phyloP scores from a whole-genome alignment of 345 rosid species.

The Pugionium cornutum region DNA sequence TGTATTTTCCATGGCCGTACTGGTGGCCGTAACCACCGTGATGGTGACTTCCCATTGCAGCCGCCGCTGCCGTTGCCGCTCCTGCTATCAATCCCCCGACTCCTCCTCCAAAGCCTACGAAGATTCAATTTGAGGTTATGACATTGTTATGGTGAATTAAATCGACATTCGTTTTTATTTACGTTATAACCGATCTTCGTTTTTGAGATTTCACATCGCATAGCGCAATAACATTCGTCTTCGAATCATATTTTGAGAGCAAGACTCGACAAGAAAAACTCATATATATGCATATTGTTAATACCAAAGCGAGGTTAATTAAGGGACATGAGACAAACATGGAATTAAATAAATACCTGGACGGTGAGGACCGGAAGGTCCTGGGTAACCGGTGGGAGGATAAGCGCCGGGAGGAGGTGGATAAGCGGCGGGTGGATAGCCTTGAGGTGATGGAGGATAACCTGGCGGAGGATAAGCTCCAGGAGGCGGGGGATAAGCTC shows the following conservation, averaged over 20 bases:
- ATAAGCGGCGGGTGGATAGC: slow-evolving; percentile 41
- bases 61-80: slow-evolving; percentile 88
- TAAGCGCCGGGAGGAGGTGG: slow-evolving; percentile 48
- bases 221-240: background rate
- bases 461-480: slow-evolving; percentile 48
- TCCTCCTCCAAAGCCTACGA: slow-evolving; percentile 57
- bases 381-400: slow-evolving; percentile 72
- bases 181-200: background rate
- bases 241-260: slow-evolving; percentile 3
- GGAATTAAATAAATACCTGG: slow-evolving; percentile 46
- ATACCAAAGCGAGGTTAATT: slow-evolving; percentile 1
- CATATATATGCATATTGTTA: background rate
- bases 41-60: slow-evolving; percentile 68
- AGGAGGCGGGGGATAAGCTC: slow-evolving; percentile 53
- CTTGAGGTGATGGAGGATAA: slow-evolving; percentile 39
- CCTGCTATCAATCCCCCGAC: slow-evolving; percentile 77
- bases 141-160: background rate
- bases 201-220: background rate
- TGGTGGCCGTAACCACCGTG: slow-evolving; percentile 42
- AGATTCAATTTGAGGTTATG: too few species aligned
- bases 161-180: background rate
- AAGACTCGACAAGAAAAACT: background rate
- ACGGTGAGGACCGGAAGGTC: slow-evolving; percentile 65
- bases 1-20: slow-evolving; percentile 36
- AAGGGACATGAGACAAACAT: slow-evolving; percentile 1